phyloP scores from a whole-genome alignment of 257 asterid genomes.

The Forsythia suspensa region DNA sequence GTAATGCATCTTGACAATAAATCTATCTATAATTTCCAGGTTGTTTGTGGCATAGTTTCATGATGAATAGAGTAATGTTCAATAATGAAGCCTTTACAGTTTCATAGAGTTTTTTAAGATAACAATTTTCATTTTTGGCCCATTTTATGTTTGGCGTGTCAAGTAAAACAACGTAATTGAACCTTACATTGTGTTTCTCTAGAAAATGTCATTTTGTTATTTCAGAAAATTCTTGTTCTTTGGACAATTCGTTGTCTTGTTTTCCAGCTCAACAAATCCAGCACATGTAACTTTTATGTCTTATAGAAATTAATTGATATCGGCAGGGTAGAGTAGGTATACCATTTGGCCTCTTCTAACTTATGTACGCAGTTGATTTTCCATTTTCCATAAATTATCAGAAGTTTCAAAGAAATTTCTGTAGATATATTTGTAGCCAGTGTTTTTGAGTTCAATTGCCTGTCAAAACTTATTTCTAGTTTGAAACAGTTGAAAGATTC shows the following conservation, averaged over 20 bases:
- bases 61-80: neutral
- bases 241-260: neutral
- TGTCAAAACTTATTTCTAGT: neutral
- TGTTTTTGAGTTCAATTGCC: neutral
- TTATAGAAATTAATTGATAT: neutral
- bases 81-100: neutral
- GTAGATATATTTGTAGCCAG: neutral
- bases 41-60: neutral
- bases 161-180: neutral
- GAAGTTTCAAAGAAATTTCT: neutral
- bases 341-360: neutral
- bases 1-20: neutral
- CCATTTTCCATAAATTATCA: neutral
- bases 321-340: neutral
- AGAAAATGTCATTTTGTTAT: neutral
- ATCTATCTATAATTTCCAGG: neutral
- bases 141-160: neutral
- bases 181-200: neutral
- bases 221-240: neutral
- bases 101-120: neutral
- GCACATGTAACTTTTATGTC: neutral
- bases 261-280: neutral
- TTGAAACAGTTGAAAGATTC: neutral
- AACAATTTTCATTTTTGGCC: neutral
- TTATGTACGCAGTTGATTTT: neutral